A percentile compares a stretch with the other conserved stretches of the same genome.
Evolutionary conservation across 495 filamentous ascomycete genomes (phyloP).

Genomic region (Hyaloscypha variabilis): DNA sequence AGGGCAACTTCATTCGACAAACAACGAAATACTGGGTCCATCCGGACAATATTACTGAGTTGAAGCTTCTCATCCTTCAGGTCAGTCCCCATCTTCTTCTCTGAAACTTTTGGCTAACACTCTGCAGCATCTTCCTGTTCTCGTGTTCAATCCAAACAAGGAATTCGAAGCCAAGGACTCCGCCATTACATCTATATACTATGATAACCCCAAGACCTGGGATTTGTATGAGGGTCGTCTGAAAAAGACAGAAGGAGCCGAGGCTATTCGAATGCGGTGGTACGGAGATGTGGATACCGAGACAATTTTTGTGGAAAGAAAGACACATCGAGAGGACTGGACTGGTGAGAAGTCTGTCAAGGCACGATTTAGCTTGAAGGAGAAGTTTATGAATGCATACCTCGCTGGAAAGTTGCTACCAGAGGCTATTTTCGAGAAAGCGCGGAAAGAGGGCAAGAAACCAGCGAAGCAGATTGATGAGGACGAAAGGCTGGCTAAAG

Average conservation of each 20-base stretch:
- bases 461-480: constrained; percentile 85
- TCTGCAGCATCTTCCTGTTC: constrained; percentile 80
- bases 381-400: constrained; percentile 95
- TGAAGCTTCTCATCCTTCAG: constrained; percentile 96
- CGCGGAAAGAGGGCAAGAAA: constrained; percentile 91
- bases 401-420: constrained; percentile 80
- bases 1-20: constrained; percentile 95
- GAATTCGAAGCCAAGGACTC: constrained; percentile 89
- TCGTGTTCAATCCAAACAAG: constrained; percentile 97
- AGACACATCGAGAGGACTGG: constrained; percentile 99
- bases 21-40: constrained; percentile 99
- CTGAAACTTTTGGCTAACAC: constrained; percentile 24
- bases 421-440: constrained; percentile 87
- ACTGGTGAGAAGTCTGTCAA: constrained; percentile 99
- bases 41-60: constrained; percentile 95
- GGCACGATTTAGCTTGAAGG: constrained; percentile 90
- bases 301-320: constrained; percentile 95
- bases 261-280: constrained; percentile 95
- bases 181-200: constrained; percentile 98
- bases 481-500: constrained; percentile 84
- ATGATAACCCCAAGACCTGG: constrained; percentile 91
- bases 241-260: constrained; percentile 97
- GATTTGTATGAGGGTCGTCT: constrained; percentile 91
- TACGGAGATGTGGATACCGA: constrained; percentile 95
- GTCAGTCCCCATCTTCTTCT: constrained; percentile 33